Evolutionary conservation across 164 flowering plant genomes (phyloP), one percentile per base, ranked within the genome.

Genomic region (Aristolochia fimbriata): DNA sequence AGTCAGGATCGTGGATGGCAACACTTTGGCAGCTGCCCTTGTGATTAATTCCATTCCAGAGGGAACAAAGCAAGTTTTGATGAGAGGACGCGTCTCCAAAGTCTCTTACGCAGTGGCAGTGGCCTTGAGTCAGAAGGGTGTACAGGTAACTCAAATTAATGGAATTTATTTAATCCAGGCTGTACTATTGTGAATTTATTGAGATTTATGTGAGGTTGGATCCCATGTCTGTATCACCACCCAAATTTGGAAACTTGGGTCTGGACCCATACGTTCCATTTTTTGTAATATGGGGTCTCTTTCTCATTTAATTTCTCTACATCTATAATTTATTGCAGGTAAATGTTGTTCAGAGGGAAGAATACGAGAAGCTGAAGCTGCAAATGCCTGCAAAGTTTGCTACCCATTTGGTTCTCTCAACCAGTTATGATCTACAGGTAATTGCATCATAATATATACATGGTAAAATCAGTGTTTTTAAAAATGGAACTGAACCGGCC

Each of bases 1-100:
- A 46, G 59, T 83, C 27, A 81, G 72, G 73, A 21, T 87, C 15
- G 88, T 87, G 21, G 83, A 80, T 70, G 86, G 88, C 11, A 82
- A 80, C 33, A 77, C 79, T 31, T 69, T 83, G 33, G 88, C 82
- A 0, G 86, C 73, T 51, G 87, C 78, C 4, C 60, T 77, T 15
- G 80, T 83, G 24, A 58, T 86, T 11, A 78, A 83, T 43, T 76
- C 66, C 74, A 80, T 84, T 51, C 90, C 94, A 0, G 68, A 73
- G 46, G 85, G 74, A 47, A 74, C 84, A 57, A 71, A 70, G 13
- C 74, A 74, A 71, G 85, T 87, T 2, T 63, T 83, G 17, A 65
- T 87, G 6, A 59, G 72, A 68, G 88, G 84, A 45, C 73, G 73
- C 6, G 48, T 75, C 43, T 65, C 77, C 0, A 86, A 88, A 73